phyloP scores from a whole-genome alignment of 495 filamentous ascomycete species.

The Margaritispora aquatica region DNA sequence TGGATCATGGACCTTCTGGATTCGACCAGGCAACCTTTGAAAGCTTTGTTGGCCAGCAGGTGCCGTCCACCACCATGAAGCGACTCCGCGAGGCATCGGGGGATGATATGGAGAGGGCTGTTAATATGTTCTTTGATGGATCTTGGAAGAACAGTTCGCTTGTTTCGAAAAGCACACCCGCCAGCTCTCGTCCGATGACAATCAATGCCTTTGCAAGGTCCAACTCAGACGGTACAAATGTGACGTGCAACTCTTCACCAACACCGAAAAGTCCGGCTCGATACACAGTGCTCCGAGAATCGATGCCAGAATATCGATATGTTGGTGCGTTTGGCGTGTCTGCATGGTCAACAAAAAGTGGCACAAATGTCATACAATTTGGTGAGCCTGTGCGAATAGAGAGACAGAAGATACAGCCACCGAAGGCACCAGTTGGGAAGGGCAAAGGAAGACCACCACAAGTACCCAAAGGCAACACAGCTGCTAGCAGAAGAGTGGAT shows the following conservation, averaged over 20 bases:
- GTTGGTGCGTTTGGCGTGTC: constrained; percentile 88
- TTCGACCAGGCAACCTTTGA: constrained; percentile 69
- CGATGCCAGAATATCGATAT: constrained; percentile 63
- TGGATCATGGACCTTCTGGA: constrained; percentile 6
- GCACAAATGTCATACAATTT: constrained; percentile 62
- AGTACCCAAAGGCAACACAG: constrained; percentile 31
- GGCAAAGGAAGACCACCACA: constrained; percentile 39
- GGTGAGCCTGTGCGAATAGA: constrained; percentile 80
- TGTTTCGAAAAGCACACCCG: too few relatives aligned
- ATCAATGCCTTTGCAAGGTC: constrained; percentile 16
- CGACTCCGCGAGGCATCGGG: constrained; percentile 53
- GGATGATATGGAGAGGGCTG: constrained; percentile 57
- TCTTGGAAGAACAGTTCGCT: constrained; percentile 85
- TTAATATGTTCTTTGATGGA: constrained; percentile 89
- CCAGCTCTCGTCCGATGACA: constrained; percentile 10
- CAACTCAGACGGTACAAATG: constrained; percentile 13
- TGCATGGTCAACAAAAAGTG: constrained; percentile 89
- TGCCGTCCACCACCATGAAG: constrained; percentile 44
- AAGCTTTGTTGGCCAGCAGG: constrained; percentile 59
- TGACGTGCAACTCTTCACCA: constrained; percentile 1
- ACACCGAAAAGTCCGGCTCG: constrained; percentile 12
- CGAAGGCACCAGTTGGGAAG: constrained; percentile 34
- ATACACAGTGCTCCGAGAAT: constrained; percentile 17
- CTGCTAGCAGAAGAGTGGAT: constrained; percentile 57
- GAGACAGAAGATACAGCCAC: constrained; percentile 65